Evolutionary conservation across 257 asterid species (phyloP), one percentile per base, ranked within the genome.

Genomic region (Linaria vulgaris): DNA sequence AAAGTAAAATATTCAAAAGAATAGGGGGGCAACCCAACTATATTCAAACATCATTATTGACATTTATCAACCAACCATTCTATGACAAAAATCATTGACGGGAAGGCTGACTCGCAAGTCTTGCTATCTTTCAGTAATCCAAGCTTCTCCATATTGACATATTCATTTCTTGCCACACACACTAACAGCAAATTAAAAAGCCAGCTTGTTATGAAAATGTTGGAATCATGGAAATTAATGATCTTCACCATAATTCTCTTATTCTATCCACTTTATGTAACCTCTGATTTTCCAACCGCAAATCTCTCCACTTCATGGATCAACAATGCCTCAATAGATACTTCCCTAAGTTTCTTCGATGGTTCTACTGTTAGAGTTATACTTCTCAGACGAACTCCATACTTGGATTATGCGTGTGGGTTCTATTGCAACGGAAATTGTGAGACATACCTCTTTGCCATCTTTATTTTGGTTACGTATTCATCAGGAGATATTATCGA

Each of bases 271-370:
- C 4, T 46, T 12, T 56, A 7, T 4, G 67, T 57, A 10, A 22
- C 5, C 0, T 73, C 76, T 37, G 83, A 79, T 66, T 76, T 78
- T 12, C 80, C 82, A 11, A 70, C 80, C 1, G 85, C 83, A 39
- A 62, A 63, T 48, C 82, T 79, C 39, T 77, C 85, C 5, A 53
- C 85, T 3, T 63, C 78, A 3, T 82, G 88, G 88, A 39, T 59
- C 61, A 82, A 82, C 44, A 64, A 61, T 7, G 44, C 61, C 59
- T 19, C 83, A 2, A 78, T 79, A 50, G 12, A 30, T 14, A 76
- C 77, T 53, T 71, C 85, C 2, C 58, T 73, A 3, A 19, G 7
- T 16, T 74, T 74, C n/a, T n/a, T n/a, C 0, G 83, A 79, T 62
- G 60, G 55, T 17, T 72, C 88, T 21, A 53, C 22, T 27, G 72